These are phyloP conservation scores for Dendrocalamus latiflorus DNA, from an alignment of 202 grass and related monocot genomes.

Conservation along the genomic window DNA sequence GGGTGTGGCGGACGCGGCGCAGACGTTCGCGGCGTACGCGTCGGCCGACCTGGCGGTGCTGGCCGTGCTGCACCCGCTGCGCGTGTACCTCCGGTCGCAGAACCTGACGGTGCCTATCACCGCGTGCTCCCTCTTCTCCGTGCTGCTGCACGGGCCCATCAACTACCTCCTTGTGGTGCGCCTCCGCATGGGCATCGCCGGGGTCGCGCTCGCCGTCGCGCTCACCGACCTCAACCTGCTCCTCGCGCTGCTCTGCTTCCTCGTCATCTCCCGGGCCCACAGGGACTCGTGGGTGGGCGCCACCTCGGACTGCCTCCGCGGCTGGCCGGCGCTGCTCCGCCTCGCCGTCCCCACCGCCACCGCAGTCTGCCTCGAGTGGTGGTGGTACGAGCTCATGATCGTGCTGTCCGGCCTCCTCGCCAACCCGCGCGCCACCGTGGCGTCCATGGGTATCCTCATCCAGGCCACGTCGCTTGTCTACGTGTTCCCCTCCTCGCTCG, in stretches of 20 bases:
- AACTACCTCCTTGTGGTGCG: conserved; percentile 84
- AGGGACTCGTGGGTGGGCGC: conserved; percentile 63
- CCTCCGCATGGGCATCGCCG: conserved; percentile 72
- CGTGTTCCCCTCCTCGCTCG: conserved; percentile 80
- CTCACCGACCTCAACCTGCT: conserved; percentile 88
- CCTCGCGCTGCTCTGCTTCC: conserved; percentile 57
- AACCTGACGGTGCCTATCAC: conserved; percentile 81
- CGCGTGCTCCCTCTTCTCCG: conserved; percentile 75
- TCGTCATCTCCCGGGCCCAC: conserved; percentile 68
- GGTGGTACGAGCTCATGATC: conserved; percentile 99
- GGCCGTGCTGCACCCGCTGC: conserved; percentile 81
- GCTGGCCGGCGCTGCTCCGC: conserved; percentile 63
- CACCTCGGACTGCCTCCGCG: conserved; percentile 59
- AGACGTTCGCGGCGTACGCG: conserved; percentile 65
- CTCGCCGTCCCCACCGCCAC: conserved; percentile 75
- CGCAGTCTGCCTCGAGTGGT: conserved; percentile 95
- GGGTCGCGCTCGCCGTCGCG: conserved; percentile 77
- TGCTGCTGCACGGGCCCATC: conserved; percentile 72
- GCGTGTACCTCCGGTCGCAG: conserved; percentile 85
- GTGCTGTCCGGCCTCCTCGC: conserved; percentile 79
- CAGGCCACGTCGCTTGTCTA: conserved; percentile 93
- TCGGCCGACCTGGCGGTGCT: conserved; percentile 71
- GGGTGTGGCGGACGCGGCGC: conserved; percentile 50
- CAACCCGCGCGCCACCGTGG: conserved; percentile 70
- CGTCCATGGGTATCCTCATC: conserved; percentile 95